Percentiles rank a stretch among this genome's conserved stretches.
These are phyloP conservation scores for Decorospora gaudefroyi DNA, from an alignment of 2,329 filamentous ascomycete species.

Conservation along the genomic window DNA sequence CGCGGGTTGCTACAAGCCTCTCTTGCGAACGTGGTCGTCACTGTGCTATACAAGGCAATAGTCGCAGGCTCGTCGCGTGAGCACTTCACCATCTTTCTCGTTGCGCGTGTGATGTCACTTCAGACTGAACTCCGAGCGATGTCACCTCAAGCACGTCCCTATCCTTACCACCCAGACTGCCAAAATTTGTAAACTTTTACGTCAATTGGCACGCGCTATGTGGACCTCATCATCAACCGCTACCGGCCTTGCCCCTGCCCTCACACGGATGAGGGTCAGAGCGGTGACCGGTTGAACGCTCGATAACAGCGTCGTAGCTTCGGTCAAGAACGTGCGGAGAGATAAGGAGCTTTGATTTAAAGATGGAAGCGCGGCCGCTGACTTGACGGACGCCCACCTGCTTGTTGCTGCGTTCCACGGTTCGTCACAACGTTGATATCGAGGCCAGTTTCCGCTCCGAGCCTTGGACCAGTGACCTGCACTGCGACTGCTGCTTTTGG, in stretches of 20 bases:
- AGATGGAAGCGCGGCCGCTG: constrained; percentile 7
- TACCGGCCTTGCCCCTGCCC: too few species aligned
- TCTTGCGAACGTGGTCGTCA: constrained; percentile 10
- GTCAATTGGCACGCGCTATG: constrained; percentile 35
- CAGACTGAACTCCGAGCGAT: constrained; percentile 1
- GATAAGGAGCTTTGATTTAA: constrained; percentile 25
- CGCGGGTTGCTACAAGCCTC: too few species aligned
- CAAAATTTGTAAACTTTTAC: constrained; percentile 40
- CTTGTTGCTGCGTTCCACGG: constrained; percentile 7
- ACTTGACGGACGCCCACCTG: neutral
- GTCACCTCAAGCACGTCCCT: constrained; percentile 30
- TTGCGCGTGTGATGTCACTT: neutral
- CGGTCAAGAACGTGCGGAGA: constrained; percentile 23
- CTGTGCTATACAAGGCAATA: constrained; percentile 1
- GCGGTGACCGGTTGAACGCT: too few species aligned
- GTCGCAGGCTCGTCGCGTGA: neutral
- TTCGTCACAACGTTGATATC: constrained; percentile 11
- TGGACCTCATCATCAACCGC: constrained; percentile 32
- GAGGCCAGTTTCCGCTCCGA: constrained; percentile 6
- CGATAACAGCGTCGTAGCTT: constrained; percentile 5
- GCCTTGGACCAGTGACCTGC: constrained; percentile 25
- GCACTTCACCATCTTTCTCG: constrained; percentile 1
- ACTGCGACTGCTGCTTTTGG: constrained; percentile 25
- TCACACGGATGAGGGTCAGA: too few species aligned
- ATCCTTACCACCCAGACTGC: constrained; percentile 12